Evolutionary conservation across 768 basidiomycete species (phyloP).

Genomic region (Leucosporidium scottii): DNA sequence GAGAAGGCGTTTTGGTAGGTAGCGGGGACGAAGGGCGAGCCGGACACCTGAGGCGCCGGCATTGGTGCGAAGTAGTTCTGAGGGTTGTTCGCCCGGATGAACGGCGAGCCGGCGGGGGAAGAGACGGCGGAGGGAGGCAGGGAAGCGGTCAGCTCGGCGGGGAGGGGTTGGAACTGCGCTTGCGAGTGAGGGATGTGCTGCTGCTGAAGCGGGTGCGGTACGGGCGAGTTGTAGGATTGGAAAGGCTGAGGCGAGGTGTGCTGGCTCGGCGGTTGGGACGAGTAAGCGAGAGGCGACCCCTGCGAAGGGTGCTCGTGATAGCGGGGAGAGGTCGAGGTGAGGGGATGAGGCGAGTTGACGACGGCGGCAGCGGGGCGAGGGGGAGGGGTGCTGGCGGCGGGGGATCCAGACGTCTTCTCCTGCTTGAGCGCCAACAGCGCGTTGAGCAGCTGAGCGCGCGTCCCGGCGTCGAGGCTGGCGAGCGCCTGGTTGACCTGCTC

Average conservation of each 20-base stretch:
- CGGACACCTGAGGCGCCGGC: neutral
- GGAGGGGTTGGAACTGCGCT: neutral
- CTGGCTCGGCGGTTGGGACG: neutral
- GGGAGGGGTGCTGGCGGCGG: neutral
- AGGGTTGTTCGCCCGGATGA: neutral
- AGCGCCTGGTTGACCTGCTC: neutral
- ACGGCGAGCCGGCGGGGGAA: neutral
- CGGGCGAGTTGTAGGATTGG: neutral
- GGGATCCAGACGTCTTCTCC: neutral
- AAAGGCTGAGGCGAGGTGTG: neutral
- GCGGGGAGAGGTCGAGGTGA: no score
- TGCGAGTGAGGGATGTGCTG: neutral
- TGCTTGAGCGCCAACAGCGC: neutral
- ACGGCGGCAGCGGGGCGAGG: neutral
- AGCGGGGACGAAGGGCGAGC: neutral
- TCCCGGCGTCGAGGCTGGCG: slow-evolving; percentile 4
- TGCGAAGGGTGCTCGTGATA: neutral
- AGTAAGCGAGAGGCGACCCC: neutral
- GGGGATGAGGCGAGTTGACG: neutral
- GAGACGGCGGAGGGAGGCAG: slow-evolving; percentile 2
- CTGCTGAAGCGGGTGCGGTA: neutral
- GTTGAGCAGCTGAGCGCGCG: neutral
- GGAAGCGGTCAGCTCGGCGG: neutral
- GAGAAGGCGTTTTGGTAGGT: neutral
- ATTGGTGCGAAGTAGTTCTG: neutral